A percentile compares a stretch with the other conserved stretches of the same genome.
Conservation (phyloP, 805 yeast species). For the Kluyveromyces nonfermentans region DNA sequence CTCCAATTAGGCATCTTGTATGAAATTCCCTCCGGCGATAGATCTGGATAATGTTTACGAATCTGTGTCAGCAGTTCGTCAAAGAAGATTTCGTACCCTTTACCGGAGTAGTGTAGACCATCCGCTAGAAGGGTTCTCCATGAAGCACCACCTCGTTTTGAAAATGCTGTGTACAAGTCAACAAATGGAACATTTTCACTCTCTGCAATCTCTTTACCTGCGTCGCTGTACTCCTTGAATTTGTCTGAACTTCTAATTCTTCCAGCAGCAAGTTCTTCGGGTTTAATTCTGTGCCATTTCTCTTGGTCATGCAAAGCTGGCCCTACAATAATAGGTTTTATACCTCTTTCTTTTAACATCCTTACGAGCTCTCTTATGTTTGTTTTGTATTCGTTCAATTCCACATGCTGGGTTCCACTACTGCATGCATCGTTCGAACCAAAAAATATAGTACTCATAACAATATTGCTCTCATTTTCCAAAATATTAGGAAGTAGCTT, state of each 20-base stretch:
- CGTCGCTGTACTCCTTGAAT: slow-evolving; percentile 43
- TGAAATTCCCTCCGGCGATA: slow-evolving; percentile 33
- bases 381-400: slow-evolving; percentile 36
- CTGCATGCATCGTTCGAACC: slow-evolving; percentile 72
- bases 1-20: slow-evolving; percentile 35
- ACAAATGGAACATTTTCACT: slow-evolving; percentile 46
- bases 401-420: slow-evolving; percentile 40
- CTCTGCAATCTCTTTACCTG: slow-evolving; percentile 37
- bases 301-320: slow-evolving; percentile 49
- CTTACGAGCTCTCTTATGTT: slow-evolving; percentile 41
- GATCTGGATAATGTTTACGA: slow-evolving; percentile 37
- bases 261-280: slow-evolving; percentile 32
- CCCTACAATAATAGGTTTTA: slow-evolving; percentile 50
- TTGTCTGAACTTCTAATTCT: slow-evolving; percentile 37
- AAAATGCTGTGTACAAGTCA: slow-evolving; percentile 41
- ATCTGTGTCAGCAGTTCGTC: slow-evolving; percentile 36
- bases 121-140: slow-evolving; percentile 38
- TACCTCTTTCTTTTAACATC: slow-evolving; percentile 32
- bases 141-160: slow-evolving; percentile 27
- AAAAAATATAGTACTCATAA: slow-evolving; percentile 50
- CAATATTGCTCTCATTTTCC: slow-evolving; percentile 36
- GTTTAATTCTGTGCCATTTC: slow-evolving; percentile 30
- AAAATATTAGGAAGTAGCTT: slow-evolving; percentile 43
- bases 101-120: slow-evolving; percentile 54
- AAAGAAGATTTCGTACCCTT: slow-evolving; percentile 43